Percentiles rank a stretch among this genome's conserved stretches.
Conservation (phyloP, 1,284 basidiomycete genomes). For the Marasmius oreades region DNA sequence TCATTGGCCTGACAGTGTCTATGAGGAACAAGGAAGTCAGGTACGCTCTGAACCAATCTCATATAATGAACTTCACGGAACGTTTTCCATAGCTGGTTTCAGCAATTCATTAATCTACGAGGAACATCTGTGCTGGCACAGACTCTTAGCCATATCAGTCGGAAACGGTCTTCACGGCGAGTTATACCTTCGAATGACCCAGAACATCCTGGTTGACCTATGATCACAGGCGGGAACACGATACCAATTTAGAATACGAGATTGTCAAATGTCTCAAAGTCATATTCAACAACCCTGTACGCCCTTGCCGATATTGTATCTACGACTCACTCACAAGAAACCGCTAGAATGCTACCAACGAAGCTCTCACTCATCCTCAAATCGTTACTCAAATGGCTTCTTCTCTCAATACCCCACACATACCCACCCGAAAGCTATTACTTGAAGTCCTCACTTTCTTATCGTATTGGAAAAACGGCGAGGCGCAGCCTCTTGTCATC, state of each 20-base stretch:
- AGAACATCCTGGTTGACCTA: slow-evolving; percentile 8
- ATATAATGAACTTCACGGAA: neutral
- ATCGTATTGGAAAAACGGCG: slow-evolving; percentile 57
- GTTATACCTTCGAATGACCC: slow-evolving; percentile 9
- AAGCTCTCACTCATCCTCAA: slow-evolving; percentile 75
- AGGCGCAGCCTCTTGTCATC: slow-evolving; percentile 53
- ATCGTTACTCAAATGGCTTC: slow-evolving; percentile 83
- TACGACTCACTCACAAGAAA: slow-evolving; percentile 6
- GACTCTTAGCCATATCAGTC: slow-evolving; percentile 72
- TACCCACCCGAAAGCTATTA: slow-evolving; percentile 78
- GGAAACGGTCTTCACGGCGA: slow-evolving; percentile 61
- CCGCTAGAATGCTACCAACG: slow-evolving; percentile 65
- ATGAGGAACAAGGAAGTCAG: slow-evolving; percentile 79
- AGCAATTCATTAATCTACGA: slow-evolving; percentile 73
- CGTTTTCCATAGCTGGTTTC: slow-evolving; percentile 64
- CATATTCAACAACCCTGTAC: slow-evolving; percentile 76
- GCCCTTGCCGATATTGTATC: slow-evolving; percentile 20
- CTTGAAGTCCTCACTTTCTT: slow-evolving; percentile 74
- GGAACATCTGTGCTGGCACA: slow-evolving; percentile 87
- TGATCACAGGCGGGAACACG: slow-evolving; percentile 56
- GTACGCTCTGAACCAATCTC: slow-evolving; percentile 40
- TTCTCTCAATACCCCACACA: slow-evolving; percentile 81
- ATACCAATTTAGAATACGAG: slow-evolving; percentile 83
- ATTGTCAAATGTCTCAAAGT: slow-evolving; percentile 85
- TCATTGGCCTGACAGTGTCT: slow-evolving; percentile 74